These are phyloP conservation scores for Tulasnella sp. DNA, from an alignment of 768 basidiomycete species.

Conservation along the genomic window DNA sequence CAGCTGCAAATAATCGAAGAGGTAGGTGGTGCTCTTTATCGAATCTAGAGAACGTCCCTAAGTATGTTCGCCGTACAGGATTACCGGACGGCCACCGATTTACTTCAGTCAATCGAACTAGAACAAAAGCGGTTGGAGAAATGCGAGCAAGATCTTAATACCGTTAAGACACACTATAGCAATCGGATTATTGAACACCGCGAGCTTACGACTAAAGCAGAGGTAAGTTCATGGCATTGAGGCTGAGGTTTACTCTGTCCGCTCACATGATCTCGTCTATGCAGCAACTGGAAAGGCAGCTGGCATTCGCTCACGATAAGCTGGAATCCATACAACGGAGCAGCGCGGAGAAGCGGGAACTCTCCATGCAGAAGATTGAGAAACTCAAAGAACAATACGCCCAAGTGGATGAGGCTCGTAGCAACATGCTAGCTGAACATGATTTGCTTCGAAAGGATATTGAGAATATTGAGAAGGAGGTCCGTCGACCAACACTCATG, in stretches of 20 bases:
- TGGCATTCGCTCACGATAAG: slow-evolving; percentile 72
- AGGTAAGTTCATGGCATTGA: too few relatives aligned
- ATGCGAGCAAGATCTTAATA: slow-evolving; percentile 54
- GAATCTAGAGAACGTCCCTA: not conserved
- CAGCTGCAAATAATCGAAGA: slow-evolving; percentile 65
- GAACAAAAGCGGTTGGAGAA: slow-evolving; percentile 52
- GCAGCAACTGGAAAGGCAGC: slow-evolving; percentile 72
- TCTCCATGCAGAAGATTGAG: slow-evolving; percentile 64
- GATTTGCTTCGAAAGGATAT: slow-evolving; percentile 56
- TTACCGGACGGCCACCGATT: slow-evolving; percentile 57
- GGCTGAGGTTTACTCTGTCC: not conserved
- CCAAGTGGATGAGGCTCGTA: slow-evolving; percentile 60
- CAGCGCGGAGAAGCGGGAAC: slow-evolving; percentile 64
- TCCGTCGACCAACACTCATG: slow-evolving; percentile 19
- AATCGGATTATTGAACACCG: slow-evolving; percentile 64
- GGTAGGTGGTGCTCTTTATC: slow-evolving; percentile 27
- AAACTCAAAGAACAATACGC: slow-evolving; percentile 69
- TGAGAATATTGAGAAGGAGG: slow-evolving; percentile 41
- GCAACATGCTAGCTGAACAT: slow-evolving; percentile 66
- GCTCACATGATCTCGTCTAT: not conserved
- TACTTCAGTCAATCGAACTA: slow-evolving; percentile 61
- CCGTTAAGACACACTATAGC: slow-evolving; percentile 56
- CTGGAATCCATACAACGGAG: slow-evolving; percentile 67
- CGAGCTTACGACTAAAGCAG: slow-evolving; percentile 53
- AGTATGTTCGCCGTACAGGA: slow-evolving; percentile 35